Evolutionary conservation across 495 filamentous ascomycete genomes (phyloP).

Genomic region (Pyrenula aspistea): DNA sequence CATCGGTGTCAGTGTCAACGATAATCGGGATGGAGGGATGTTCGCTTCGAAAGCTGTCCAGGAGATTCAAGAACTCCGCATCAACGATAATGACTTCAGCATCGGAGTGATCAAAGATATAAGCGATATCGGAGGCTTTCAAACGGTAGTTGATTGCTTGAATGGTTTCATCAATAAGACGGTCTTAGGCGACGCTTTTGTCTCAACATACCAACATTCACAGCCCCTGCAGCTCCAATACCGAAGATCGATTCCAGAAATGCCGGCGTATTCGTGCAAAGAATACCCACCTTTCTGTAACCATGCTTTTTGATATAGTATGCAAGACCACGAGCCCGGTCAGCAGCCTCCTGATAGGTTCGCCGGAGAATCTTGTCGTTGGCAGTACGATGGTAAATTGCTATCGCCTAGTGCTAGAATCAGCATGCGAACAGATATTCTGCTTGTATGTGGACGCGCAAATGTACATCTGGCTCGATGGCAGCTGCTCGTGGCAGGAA

Average conservation of each 20-base stretch:
- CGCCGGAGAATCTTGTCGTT: constrained; percentile 62
- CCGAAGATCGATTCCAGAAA: constrained; percentile 87
- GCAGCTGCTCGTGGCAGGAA: constrained; percentile 80
- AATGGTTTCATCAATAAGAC: constrained; percentile 1
- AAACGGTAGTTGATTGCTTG: constrained; percentile 78
- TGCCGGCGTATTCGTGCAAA: constrained; percentile 86
- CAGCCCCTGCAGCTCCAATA: constrained; percentile 70
- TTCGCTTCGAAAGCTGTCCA: constrained; percentile 47
- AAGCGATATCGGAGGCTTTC: constrained; percentile 75
- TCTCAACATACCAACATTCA: constrained; percentile 49
- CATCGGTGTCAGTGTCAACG: constrained; percentile 78
- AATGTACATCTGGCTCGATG: constrained; percentile 72
- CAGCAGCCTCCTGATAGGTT: constrained; percentile 68
- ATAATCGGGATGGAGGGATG: constrained; percentile 56
- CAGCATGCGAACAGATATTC: background rate
- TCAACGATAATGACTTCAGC: constrained; percentile 87
- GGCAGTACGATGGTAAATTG: constrained; percentile 78
- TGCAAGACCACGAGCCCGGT: constrained; percentile 73
- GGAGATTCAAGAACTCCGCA: constrained; percentile 56
- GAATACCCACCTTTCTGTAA: constrained; percentile 61
- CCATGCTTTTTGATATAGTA: constrained; percentile 70
- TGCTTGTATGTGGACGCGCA: background rate
- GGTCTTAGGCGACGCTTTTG: constrained; percentile 3
- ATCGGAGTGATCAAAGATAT: constrained; percentile 78
- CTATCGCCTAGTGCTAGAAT: constrained; percentile 43